Evolutionary conservation across 169 alveolate species (phyloP), one percentile per base, ranked within the genome.

Genomic region (Eimeria falciformis): DNA sequence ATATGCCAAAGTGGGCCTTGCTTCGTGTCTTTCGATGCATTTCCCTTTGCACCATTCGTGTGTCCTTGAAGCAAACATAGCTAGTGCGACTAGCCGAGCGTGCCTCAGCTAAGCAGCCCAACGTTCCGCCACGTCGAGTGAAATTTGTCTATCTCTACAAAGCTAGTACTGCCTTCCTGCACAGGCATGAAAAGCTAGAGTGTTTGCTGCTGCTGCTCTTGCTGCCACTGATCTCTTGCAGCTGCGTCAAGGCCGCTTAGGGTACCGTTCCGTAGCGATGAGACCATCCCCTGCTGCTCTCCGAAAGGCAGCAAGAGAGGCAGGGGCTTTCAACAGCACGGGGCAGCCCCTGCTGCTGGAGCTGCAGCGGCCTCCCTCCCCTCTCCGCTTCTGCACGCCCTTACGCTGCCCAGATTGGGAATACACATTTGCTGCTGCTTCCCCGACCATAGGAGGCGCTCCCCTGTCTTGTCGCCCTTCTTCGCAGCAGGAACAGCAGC

Each of bases 291-390:
- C n/a, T 18, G 73, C 73, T 7, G 73, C 73, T 7, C 73, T 62
- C 37, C 37, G 73, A 17, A 27, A 18, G 23, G 73, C 73, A 62
- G 73, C 73, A 62, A n/a, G 17, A 62, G 73, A 12, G 3, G 73
- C 73, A 62, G 73, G 73, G 29, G 73, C 73, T 27, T 62, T 62
- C 73, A 62, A 21, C 65, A 53, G 65, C 65, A 53, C 65, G n/a
- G 65, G 65, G n/a, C 65, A 53, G 65, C 65, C 65, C 3, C n/a
- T 53, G 65, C 65, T 53, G 73, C n/a, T 62, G 73, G 37, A 62
- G 73, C 33, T 62, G 33, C 73, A 62, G 73, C 23, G 73, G 73
- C 73, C 73, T 12, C 73, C 73, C 29, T 62, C 73, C 29, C 73
- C 73, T 27, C 73, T 62, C 29, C 23, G 73, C 40, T 62, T 62